Conservation (phyloP, 192 early-diverging fungal species). For the Umbelopsis sp. region DNA sequence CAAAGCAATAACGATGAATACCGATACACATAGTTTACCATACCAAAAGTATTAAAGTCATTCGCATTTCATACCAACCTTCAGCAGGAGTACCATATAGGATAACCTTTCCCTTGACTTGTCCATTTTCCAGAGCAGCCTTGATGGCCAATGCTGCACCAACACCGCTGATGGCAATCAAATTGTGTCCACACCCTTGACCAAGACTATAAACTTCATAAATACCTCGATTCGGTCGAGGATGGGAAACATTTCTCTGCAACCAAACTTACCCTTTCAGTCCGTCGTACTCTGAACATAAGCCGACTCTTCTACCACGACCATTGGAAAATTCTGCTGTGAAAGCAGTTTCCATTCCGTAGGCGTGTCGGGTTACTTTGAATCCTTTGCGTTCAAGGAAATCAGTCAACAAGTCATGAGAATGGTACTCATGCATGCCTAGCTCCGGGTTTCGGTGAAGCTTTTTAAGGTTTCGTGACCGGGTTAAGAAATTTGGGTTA, state of each 20-base stretch:
- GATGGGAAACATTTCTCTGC: not conserved
- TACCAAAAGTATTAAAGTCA: not conserved
- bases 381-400: conserved; percentile 73
- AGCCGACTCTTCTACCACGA: conserved; percentile 47
- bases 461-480: conserved; percentile 25
- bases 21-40: not conserved
- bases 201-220: conserved; percentile 19
- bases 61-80: conserved; percentile 26
- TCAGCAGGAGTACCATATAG: conserved; percentile 82
- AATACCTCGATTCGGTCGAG: not conserved
- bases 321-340: conserved; percentile 61
- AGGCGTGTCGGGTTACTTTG: conserved; percentile 58
- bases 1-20: not conserved
- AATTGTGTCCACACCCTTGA: conserved; percentile 69
- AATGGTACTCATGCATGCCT: conserved; percentile 56
- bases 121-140: conserved; percentile 40
- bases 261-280: conserved; percentile 49
- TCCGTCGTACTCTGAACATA: conserved; percentile 68
- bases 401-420: conserved; percentile 64
- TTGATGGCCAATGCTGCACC: conserved; percentile 57
- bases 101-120: conserved; percentile 56
- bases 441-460: conserved; percentile 63
- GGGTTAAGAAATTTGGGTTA: not conserved
- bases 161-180: conserved; percentile 68
- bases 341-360: conserved; percentile 75